These are phyloP conservation scores for Tricholoma furcatifolium DNA, from an alignment of 768 basidiomycete genomes.

Conservation along the genomic window DNA sequence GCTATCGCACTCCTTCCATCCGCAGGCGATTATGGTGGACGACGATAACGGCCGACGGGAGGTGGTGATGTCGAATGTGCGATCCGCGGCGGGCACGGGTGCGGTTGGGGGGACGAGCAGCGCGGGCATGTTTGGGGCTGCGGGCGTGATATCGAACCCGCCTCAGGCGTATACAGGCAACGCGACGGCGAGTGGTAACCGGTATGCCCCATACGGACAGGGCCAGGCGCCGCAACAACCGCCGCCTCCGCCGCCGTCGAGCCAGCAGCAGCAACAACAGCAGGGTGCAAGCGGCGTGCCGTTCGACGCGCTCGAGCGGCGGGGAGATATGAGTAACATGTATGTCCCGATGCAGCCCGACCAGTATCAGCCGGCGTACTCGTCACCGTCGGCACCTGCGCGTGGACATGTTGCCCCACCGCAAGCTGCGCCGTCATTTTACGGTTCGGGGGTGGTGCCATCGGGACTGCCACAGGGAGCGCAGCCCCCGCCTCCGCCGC, in stretches of 20 bases:
- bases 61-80: slow-evolving; percentile 79
- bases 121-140: slow-evolving; percentile 41
- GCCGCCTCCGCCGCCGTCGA: background rate
- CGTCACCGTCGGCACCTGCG: slow-evolving; percentile 31
- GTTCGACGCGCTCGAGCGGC: slow-evolving; percentile 63
- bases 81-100: slow-evolving; percentile 53
- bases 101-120: slow-evolving; percentile 29
- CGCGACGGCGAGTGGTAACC: slow-evolving; percentile 51
- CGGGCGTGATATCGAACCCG: slow-evolving; percentile 67
- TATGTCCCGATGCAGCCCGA: slow-evolving; percentile 86
- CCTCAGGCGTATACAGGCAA: slow-evolving; percentile 67
- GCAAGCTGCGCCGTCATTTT: slow-evolving; percentile 66
- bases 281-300: slow-evolving; percentile 26
- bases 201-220: slow-evolving; percentile 59
- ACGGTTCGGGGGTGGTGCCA: slow-evolving; percentile 59
- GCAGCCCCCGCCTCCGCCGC: slow-evolving; percentile 9
- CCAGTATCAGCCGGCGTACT: slow-evolving; percentile 62
- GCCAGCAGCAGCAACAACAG: slow-evolving; percentile 39
- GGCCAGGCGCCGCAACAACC: slow-evolving; percentile 30
- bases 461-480: slow-evolving; percentile 37
- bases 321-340: slow-evolving; percentile 64
- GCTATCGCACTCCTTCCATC: slow-evolving; percentile 65
- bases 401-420: slow-evolving; percentile 47
- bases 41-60: slow-evolving; percentile 57
- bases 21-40: slow-evolving; percentile 64